Base-by-base conservation (phyloP, 176 grass and related monocot species). In the Triticum aestivum region DNA sequence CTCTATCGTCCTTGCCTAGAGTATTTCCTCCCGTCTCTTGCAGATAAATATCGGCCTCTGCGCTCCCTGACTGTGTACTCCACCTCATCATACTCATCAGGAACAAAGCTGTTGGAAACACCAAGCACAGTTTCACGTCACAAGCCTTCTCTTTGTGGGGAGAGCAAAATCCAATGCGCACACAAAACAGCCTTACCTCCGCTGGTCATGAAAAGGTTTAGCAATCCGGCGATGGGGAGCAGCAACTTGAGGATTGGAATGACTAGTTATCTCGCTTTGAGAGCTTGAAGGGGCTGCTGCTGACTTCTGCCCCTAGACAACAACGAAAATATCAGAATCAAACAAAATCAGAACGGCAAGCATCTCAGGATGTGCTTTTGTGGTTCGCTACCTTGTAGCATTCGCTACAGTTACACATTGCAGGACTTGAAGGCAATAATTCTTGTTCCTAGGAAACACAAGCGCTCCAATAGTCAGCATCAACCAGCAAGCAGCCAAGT, bases 221-320 rank as follows among this genome's bases (percentile, higher is more conserved):
- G 15, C 54, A 41, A 70, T 29, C 23, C 77, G 54, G 39, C 13
- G 68, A 61, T 81, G 83, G 61, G 42, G 79, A 79, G 83, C 73
- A 2, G 65, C 66, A 4, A 66, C 45, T 87, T 67, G 52, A 33
- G 77, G 65, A 78, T 73, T 85, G 15, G 73, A 69, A 64, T 74
- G 69, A 65, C 32, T 88, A 85, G 21, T 66, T 35, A 34, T 51
- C 66, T 88, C 83, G 11, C 41, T 84, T 77, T 83, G 73, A 26
- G 91, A 80, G 66, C 77, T 78, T n/a, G 81, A 78, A 13, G 87
- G 86, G 49, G 39, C 72, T 54, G 73, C 47, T 23, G 69, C 47
- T 23, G 69, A 65, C 26, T 87, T 82, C 72, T 87, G 81, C 41
- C 87, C 77, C 91, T 90, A 67, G 71, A 87, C 51, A 87, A 82